Evolutionary conservation across 352 stramenopile genomes (phyloP).

Genomic region (Peronosclerospora sorghi): DNA sequence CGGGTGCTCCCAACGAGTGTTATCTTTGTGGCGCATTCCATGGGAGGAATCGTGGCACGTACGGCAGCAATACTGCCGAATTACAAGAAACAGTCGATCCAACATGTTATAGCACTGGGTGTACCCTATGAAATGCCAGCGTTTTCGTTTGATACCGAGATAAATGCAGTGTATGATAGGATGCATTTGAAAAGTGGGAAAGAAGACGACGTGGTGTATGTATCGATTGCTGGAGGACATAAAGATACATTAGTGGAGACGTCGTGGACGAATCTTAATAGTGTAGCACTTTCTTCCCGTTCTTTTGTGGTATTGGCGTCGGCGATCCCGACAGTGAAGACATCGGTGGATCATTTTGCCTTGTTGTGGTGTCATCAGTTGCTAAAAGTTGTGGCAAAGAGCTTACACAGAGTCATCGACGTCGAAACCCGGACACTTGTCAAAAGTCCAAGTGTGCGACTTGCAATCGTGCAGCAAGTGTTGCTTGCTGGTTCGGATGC

Average conservation of each 20-base stretch:
- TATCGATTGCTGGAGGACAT: conserved; percentile 72
- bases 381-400: conserved; percentile 46
- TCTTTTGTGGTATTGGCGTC: conserved; percentile 42
- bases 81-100: conserved; percentile 63
- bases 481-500: conserved; percentile 22
- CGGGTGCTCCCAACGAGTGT: conserved; percentile 36
- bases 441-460: conserved; percentile 24
- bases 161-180: conserved; percentile 47
- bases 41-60: conserved; percentile 67
- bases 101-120: conserved; percentile 63
- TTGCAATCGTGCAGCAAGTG: conserved; percentile 30
- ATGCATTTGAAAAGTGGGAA: conserved; percentile 18
- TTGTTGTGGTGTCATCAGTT: conserved; percentile 82
- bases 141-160: conserved; percentile 57
- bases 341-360: conserved; percentile 71
- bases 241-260: conserved; percentile 73
- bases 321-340: conserved; percentile 46
- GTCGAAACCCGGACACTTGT: conserved; percentile 30
- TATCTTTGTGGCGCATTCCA: conserved; percentile 75
- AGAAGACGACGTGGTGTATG: conserved; percentile 31
- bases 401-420: conserved; percentile 55
- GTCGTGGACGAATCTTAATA: conserved; percentile 21
- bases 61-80: conserved; percentile 57
- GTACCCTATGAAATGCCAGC: conserved; percentile 42
- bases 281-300: conserved; percentile 15